A percentile compares a stretch with the other conserved stretches of the same genome.
Conservation (phyloP, 2,329 filamentous ascomycete species). For the Lecanicillium sp. region DNA sequence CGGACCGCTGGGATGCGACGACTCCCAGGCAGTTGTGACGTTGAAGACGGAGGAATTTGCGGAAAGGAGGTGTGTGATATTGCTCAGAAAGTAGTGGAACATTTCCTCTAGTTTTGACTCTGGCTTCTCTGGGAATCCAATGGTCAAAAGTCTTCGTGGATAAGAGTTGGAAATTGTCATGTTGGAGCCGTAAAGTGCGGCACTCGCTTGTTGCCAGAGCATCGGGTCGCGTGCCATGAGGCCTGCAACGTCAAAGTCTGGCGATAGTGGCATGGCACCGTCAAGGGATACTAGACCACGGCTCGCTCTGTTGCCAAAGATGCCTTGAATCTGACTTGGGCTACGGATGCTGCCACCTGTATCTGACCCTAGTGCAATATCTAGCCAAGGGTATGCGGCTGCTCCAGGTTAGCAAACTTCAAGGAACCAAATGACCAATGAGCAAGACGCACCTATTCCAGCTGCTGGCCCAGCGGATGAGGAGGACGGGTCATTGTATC, state of each 20-base stretch:
- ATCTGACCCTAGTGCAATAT: conserved; percentile 34
- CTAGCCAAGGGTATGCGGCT: conserved; percentile 35
- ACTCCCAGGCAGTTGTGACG: conserved; percentile 18
- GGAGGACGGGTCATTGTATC: conserved; percentile 36
- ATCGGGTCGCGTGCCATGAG: conserved; percentile 28
- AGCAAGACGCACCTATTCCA: conserved; percentile 7
- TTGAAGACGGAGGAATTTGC: conserved; percentile 12
- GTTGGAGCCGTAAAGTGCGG: conserved; percentile 22
- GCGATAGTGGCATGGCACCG: conserved; percentile 30
- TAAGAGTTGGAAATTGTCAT: conserved; percentile 21
- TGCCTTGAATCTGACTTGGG: conserved; percentile 33
- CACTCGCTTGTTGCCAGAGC: conserved; percentile 23
- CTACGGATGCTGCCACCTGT: conserved; percentile 38
- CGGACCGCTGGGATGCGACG: conserved; percentile 10
- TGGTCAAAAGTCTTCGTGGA: conserved; percentile 21
- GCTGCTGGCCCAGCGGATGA: conserved; percentile 22
- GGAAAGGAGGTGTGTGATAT: conserved; percentile 18
- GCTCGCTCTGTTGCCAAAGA: conserved; percentile 35
- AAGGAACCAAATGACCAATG: neutral
- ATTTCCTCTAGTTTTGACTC: conserved; percentile 11
- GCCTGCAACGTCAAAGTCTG: conserved; percentile 34
- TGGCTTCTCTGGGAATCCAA: conserved; percentile 17
- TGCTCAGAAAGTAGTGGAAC: conserved; percentile 18
- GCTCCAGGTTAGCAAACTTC: neutral
- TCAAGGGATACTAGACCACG: conserved; percentile 29